Percentiles rank a stretch among this genome's conserved stretches.
phyloP scores from a whole-genome alignment of 1,139 yeast species.

The Suhomyces ambrosiae region DNA sequence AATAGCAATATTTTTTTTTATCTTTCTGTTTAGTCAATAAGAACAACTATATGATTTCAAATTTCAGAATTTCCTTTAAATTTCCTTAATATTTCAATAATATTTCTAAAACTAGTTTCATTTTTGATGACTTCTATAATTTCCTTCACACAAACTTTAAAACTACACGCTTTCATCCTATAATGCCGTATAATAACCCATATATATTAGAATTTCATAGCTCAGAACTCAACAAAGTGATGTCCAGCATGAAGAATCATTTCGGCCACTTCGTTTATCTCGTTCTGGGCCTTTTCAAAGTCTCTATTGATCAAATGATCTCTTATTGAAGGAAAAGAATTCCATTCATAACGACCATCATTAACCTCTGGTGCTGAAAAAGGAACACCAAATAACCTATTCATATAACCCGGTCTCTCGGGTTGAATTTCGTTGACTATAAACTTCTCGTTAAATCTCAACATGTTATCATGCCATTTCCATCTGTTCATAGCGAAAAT shows the following conservation, averaged over 20 bases:
- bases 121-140: too few relatives aligned
- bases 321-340: constrained; percentile 74
- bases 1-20: too few relatives aligned
- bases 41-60: too few relatives aligned
- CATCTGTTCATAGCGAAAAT: constrained; percentile 69
- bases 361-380: constrained; percentile 49
- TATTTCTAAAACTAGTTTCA: too few relatives aligned
- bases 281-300: constrained; percentile 58
- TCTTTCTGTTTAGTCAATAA: too few relatives aligned
- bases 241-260: constrained; percentile 30
- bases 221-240: constrained; percentile 14
- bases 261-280: constrained; percentile 50
- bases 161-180: neutral
- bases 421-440: constrained; percentile 30
- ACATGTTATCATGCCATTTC: constrained; percentile 75
- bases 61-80: too few relatives aligned
- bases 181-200: neutral
- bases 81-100: too few relatives aligned
- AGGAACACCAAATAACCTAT: constrained; percentile 72
- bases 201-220: neutral
- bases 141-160: neutral
- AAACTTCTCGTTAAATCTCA: constrained; percentile 57
- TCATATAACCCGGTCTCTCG: constrained; percentile 67
- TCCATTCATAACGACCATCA: constrained; percentile 49
- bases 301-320: constrained; percentile 58